Base-by-base conservation (phyloP, 352 stramenopile species). In the Aphanomyces euteiches region DNA sequence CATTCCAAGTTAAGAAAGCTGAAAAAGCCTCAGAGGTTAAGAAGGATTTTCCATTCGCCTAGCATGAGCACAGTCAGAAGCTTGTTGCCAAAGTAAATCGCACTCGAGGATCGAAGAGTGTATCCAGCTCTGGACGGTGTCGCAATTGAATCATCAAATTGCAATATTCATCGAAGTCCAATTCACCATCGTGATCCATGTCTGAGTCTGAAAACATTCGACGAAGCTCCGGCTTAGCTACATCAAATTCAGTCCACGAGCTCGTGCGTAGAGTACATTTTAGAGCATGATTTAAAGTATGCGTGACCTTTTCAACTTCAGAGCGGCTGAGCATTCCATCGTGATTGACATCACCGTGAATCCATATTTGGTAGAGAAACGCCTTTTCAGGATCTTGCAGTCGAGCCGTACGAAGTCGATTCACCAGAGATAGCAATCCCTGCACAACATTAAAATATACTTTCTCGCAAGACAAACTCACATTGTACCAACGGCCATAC, bases 161-260 rank as follows among this genome's bases (percentile, higher is more conserved):
- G 21, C 64, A 63, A 53, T 77, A 79, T 53, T 79, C 75, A 21
- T 76, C 53, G 57, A 78, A 79, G 54, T 72, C 59, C 10, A 79
- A 60, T 10, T 41, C 53, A 17, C 70, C 73, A 39, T 76, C 75
- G 1, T 63, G 13, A 56, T 78, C 70, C 2, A 47, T 21, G 65
- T 79, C 75, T 41, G 73, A 61, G n/a, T 72, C 34, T 5, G 8
- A 36, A 48, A 78, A 76, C 53, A 74, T 68, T 3, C 21, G 8
- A 7, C 28, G 17, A 21, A 79, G 60, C n/a, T 41, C 48, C 7
- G 41, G 15, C 17, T 66, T 68, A 21, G 68, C 53, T 47, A 73
- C n/a, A 54, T 40, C 41, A 7, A 78, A 12, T 61, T 15, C 7
- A 40, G 12, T 15, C 19, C 12, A 15, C 28, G 43, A 40, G 56